Evolutionary conservation across 768 basidiomycete genomes (phyloP), one percentile per base, ranked within the genome.

Genomic region (Strobilomyces confusus): DNA sequence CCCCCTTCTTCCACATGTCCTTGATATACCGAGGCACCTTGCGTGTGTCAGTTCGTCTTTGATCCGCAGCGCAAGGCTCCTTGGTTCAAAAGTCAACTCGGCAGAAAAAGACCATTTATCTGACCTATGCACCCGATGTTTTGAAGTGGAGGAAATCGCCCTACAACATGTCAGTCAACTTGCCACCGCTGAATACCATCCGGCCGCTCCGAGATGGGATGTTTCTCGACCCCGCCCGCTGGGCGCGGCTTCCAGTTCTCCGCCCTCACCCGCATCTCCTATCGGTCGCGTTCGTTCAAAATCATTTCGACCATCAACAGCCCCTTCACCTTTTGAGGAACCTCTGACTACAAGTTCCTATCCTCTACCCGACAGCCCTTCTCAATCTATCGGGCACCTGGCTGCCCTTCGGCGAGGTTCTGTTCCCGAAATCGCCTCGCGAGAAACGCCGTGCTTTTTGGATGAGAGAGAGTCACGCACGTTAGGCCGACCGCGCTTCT

Each of bases 1-100:
- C 17, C 87, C 89, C 12, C 72, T 80, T 34, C 77, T 86, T 26
- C 89, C 92, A 4, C 79, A 89, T 62, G 72, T 88, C 37, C 73
- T 92, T 48, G 93, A 95, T 65, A 74, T 90, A 46, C 84, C 90
- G 3, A 82, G 82, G 62, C 85, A 92, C 59, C 77, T 93, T 33
- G 89, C 90, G 15, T 77, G 83, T 49, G 75, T 94, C 52, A 81
- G 84, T 9, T 87, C 89, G 8, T 81, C 86, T 43, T 78, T 95
- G n/a, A 80, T 85, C 34, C 84, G 90, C 33, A 76, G 81, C 58
- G 62, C 70, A 22, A 80, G 81, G 23, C 71, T 73, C 57, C 72
- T 76, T 48, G 73, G 75, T 46, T 69, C 72, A 32, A 64, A 69
- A 26, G 69, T 60, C 23, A 60, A 65, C n/a, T 61, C 57, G n/a